phyloP scores from a whole-genome alignment of 2,329 filamentous ascomycete genomes.

The Xylaria polymorpha region DNA sequence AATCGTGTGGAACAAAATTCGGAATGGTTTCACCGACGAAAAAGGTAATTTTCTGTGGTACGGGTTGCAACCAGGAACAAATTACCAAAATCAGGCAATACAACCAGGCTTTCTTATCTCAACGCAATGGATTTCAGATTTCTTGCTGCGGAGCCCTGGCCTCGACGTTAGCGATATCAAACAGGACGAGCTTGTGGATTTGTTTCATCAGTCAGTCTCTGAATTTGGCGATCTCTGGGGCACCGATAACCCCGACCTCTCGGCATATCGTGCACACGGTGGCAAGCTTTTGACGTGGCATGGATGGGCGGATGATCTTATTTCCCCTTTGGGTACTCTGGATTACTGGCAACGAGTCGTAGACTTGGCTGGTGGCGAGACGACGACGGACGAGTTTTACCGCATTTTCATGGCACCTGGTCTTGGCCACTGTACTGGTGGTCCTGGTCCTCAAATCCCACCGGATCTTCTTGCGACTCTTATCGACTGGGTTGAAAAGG shows the following conservation, averaged over 20 bases:
- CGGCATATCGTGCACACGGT: conserved; percentile 49
- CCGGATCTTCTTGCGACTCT: conserved; percentile 37
- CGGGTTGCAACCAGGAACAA: conserved; percentile 34
- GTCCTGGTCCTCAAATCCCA: conserved; percentile 51
- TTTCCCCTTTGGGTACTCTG: conserved; percentile 49
- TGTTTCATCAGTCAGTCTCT: conserved; percentile 38
- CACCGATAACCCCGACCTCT: conserved; percentile 47
- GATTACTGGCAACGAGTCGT: conserved; percentile 51
- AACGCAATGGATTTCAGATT: conserved; percentile 42
- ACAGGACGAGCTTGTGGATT: conserved; percentile 45
- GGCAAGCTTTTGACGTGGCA: conserved; percentile 58
- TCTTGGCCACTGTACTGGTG: conserved; percentile 62
- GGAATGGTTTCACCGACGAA: conserved; percentile 39
- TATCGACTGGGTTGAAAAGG: conserved; percentile 44
- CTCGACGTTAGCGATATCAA: conserved; percentile 48
- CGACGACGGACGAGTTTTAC: conserved; percentile 60
- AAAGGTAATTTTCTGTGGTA: conserved; percentile 38
- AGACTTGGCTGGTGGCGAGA: conserved; percentile 35
- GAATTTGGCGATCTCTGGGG: conserved; percentile 45
- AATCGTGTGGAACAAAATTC: conserved; percentile 37
- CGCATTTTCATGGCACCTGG: conserved; percentile 63
- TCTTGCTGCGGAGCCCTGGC: conserved; percentile 43
- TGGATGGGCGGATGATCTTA: conserved; percentile 54
- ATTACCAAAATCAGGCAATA: conserved; percentile 25
- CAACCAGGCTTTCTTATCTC: conserved; percentile 39